Evolutionary conservation across 2,329 filamentous ascomycete genomes (phyloP), one percentile per base, ranked within the genome.

Genomic region (Cladosporium sp.): DNA sequence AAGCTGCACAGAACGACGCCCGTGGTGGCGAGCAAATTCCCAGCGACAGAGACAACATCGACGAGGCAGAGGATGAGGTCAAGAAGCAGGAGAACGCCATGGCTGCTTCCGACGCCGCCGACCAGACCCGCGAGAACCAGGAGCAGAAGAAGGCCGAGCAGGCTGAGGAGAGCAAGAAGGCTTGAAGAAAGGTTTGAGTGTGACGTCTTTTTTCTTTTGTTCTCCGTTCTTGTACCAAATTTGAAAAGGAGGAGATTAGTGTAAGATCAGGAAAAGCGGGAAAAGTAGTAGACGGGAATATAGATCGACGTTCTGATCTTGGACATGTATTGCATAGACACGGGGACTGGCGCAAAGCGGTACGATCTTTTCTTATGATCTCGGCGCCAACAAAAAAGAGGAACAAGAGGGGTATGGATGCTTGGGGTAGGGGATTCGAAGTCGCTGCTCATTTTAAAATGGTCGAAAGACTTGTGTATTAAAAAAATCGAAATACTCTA

Each of bases 21-120:
- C 82, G 89, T 51, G 35, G 65, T 35, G 59, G 62, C 25, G 61
- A 65, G 45, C 63, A 63, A 7, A 65, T 73, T 12, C 44, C 47
- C 15, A 89, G 91, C 70, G 94, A 97, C 67, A 85, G 86, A 28
- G 90, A 96, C 61, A 84, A 97, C 71, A 97, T 97, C 66, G 93
- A 97, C 68, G 94, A 97, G 74, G 48, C 37, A 3, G 40, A 53
- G 34, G 56, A 58, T 10, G 56, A 58, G 48, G 49, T 51, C 39
- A 58, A 49, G 54, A 57, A 55, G 52, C 52, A 55, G 40, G 52
- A 55, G 40, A 55, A 55, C 15, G 52, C 52, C 34, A 55, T 55
- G 40, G 40, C 52, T 15, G 25, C 40, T 28, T 47, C 40, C 5
- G 34, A 37, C 3, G 52, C 52, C 9, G 52, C 52, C 4, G 52